A percentile compares a stretch with the other conserved stretches of the same genome.
Conservation (phyloP, 345 rosid genomes). For the Gossypium rotundifolium region DNA sequence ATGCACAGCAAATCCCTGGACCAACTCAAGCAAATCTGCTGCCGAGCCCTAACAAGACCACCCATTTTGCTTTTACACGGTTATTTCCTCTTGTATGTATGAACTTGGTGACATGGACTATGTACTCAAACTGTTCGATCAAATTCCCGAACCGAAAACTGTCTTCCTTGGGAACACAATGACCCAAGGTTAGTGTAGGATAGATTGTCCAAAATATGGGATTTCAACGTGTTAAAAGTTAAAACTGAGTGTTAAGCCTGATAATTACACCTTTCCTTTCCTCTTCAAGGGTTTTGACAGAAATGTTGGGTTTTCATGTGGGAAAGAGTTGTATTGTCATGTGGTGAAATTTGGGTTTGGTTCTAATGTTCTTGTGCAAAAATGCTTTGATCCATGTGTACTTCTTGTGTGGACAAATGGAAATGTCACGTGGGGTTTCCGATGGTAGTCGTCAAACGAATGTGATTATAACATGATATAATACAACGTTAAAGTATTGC, state of each 20-base stretch:
- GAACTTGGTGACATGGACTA: conserved; percentile 22
- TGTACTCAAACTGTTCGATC: background rate
- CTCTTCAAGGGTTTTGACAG: background rate
- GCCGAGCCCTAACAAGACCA: conserved; percentile 25
- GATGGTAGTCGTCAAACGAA: no score
- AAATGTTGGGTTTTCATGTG: background rate
- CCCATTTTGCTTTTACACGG: conserved; percentile 31
- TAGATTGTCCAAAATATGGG: conserved; percentile 21
- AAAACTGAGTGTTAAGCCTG: conserved; percentile 36
- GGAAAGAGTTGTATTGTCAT: conserved; percentile 22
- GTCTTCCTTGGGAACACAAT: conserved; percentile 36
- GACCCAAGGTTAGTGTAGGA: conserved; percentile 27
- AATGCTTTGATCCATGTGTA: conserved; percentile 32
- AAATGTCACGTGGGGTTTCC: no score
- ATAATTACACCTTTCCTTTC: background rate
- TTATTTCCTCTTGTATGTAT: conserved; percentile 23
- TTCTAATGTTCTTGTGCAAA: conserved; percentile 23
- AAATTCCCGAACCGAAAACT: conserved; percentile 2
- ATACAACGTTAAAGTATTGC: no score
- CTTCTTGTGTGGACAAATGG: conserved; percentile 31
- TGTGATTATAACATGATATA: no score
- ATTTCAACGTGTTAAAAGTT: conserved; percentile 43
- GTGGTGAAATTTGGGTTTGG: conserved; percentile 24
- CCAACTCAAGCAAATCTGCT: conserved; percentile 20
- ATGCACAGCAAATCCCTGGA: conserved; percentile 8